Evolutionary conservation across 139 green algal genomes (phyloP).

Genomic region (Monoraphidium neglectum): DNA sequence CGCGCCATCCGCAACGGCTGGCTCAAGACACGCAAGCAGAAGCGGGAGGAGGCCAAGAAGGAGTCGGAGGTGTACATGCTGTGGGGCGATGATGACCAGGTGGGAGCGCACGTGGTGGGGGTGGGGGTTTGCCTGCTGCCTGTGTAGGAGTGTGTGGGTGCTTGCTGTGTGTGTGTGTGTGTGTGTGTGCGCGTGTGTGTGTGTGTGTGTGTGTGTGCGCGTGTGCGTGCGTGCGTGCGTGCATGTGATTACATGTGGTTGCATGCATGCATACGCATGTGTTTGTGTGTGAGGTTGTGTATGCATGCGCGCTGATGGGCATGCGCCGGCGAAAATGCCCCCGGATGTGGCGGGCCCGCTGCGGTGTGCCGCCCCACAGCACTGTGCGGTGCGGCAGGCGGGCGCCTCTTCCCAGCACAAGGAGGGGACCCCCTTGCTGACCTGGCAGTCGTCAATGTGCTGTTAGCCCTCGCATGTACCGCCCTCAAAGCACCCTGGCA

Average conservation of each 20-base stretch:
- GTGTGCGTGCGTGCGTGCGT: too few relatives aligned
- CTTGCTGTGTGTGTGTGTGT: background rate
- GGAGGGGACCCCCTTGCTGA: too few relatives aligned
- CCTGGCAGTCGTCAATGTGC: too few relatives aligned
- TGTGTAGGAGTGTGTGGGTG: too few relatives aligned
- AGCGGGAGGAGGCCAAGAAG: slow-evolving; percentile 32
- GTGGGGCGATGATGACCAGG: slow-evolving; percentile 87
- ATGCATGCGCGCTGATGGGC: background rate
- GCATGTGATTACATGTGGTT: too few relatives aligned
- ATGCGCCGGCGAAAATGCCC: background rate
- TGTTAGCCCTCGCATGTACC: too few relatives aligned
- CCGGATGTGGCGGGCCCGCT: background rate
- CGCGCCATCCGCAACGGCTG: slow-evolving; percentile 93
- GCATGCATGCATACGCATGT: too few relatives aligned
- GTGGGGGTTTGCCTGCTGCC: background rate
- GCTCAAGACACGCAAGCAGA: slow-evolving; percentile 64
- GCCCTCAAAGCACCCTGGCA: too few relatives aligned
- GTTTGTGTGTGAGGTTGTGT: background rate
- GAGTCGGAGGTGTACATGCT: slow-evolving; percentile 80
- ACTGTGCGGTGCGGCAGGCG: too few relatives aligned
- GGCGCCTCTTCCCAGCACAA: too few relatives aligned
- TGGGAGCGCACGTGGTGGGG: background rate
- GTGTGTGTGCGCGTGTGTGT: background rate
- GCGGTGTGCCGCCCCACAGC: too few relatives aligned
- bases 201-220: too few relatives aligned